These are phyloP conservation scores for Erodium maritimum DNA, from an alignment of 345 rosid genomes.

Conservation along the genomic window DNA sequence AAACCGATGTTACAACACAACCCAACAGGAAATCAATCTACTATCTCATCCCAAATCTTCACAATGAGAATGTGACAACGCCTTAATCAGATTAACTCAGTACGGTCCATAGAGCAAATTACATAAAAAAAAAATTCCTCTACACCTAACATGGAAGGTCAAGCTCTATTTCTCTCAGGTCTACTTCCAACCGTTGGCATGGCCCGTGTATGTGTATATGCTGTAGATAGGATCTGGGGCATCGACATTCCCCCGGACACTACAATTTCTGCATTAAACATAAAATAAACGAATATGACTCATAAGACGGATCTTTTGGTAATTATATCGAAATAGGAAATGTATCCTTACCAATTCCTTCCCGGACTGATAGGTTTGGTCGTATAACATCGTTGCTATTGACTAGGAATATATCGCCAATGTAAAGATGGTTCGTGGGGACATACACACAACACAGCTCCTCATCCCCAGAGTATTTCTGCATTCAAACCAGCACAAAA, in stretches of 20 bases:
- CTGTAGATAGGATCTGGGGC: conserved; percentile 77
- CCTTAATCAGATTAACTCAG: conserved; percentile 4
- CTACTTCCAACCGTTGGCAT: conserved; percentile 51
- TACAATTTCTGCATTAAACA: conserved; percentile 59
- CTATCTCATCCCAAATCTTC: conserved; percentile 2
- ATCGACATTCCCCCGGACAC: conserved; percentile 98
- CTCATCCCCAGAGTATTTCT: conserved; percentile 83
- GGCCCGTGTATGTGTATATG: conserved; percentile 33
- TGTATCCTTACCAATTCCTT: conserved; percentile 79
- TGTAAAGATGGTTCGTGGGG: conserved; percentile 95
- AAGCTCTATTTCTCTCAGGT: conserved; percentile 37
- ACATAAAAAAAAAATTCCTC: conserved; percentile 10
- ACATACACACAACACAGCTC: conserved; percentile 94
- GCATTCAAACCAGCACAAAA: conserved; percentile 16
- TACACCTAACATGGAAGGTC: conserved; percentile 11
- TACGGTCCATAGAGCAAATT: conserved; percentile 2
- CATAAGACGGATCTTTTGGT: not conserved
- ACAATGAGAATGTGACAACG: not conserved
- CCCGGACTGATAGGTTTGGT: conserved; percentile 90
- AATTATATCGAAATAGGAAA: not conserved
- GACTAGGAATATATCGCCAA: conserved; percentile 85
- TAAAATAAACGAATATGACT: not conserved
- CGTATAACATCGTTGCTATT: conserved; percentile 77
- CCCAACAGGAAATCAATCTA: conserved; percentile 6
- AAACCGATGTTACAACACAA: conserved; percentile 11